Base-by-base conservation (phyloP, 768 basidiomycete genomes). In the Amanita brunnescens region DNA sequence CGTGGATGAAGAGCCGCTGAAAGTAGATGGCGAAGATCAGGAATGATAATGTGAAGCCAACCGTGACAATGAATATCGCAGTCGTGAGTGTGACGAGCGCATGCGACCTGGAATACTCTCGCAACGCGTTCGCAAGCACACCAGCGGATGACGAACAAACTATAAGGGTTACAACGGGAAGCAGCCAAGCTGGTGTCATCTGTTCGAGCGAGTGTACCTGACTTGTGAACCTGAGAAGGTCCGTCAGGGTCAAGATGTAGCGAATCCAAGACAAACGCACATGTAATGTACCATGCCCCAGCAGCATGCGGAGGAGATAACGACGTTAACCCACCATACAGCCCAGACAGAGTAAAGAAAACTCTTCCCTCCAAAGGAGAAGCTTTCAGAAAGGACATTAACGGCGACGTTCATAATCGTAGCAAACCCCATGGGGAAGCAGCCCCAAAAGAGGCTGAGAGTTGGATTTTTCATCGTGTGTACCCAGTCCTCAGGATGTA, bases 81-180 rank as follows among this genome's bases (percentile, higher is more conserved):
- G 77, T 64, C 2, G 72, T 64, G 41, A 78, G 54, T 4, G 85
- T 84, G 21, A 83, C 60, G 37, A 82, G 67, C 1, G 84, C 83
- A 54, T 75, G 65, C 0, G 62, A 55, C 1, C 67, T 61, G 29
- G 78, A 76, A 59, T 74, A 69, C 8, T 65, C 52, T 8, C 70
- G 55, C 3, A 91, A 61, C 3, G 79, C 69, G 2, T 64, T 58
- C 0, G 80, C 78, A 20, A 90, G 62, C 37, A 82, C 63, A 0
- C 75, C 83, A 1, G 87, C 87, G 0, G 80, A 70, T 1, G 88
- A 83, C 0, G 85, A 73, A 1, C 77, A 79, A 60, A 91, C 88
- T 39, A 85, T 76, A 13, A 84, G 72, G 0, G 87, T 79, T 2
- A 91, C 83, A 9, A 87, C 77, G 0, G 89, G 89, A 26, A 91